A percentile compares a stretch with the other conserved stretches of the same genome.
Conservation (phyloP, 2,329 filamentous ascomycete genomes). For the Trichoderma sp. region DNA sequence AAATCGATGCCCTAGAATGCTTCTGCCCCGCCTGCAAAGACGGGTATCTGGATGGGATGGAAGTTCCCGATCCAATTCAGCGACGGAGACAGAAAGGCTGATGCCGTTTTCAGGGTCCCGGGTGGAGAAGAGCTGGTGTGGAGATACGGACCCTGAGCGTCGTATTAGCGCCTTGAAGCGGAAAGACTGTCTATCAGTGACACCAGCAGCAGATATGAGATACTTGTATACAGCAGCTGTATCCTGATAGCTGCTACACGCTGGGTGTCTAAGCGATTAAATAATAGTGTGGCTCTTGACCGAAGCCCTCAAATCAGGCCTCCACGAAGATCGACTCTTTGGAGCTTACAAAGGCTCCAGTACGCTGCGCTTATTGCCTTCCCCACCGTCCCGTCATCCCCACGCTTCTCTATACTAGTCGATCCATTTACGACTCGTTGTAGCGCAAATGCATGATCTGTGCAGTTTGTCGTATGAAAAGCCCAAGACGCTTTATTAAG, state of each 20-base stretch:
- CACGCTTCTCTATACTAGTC: neutral
- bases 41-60: neutral
- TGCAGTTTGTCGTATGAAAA: neutral
- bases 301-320: neutral
- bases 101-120: neutral
- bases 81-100: neutral
- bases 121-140: neutral
- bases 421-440: neutral
- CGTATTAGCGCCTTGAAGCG: neutral
- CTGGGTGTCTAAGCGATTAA: neutral
- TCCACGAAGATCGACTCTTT: neutral
- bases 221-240: neutral
- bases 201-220: neutral
- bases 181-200: neutral
- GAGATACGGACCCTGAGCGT: neutral
- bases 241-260: neutral
- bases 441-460: neutral
- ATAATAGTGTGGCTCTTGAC: neutral
- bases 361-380: neutral
- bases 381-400: neutral
- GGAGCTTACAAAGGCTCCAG: neutral
- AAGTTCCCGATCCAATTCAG: neutral
- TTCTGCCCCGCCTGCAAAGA: neutral
- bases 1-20: neutral
- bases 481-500: neutral